Conservation (phyloP, 2,329 filamentous ascomycete species). For the Cladosporium sp. region DNA sequence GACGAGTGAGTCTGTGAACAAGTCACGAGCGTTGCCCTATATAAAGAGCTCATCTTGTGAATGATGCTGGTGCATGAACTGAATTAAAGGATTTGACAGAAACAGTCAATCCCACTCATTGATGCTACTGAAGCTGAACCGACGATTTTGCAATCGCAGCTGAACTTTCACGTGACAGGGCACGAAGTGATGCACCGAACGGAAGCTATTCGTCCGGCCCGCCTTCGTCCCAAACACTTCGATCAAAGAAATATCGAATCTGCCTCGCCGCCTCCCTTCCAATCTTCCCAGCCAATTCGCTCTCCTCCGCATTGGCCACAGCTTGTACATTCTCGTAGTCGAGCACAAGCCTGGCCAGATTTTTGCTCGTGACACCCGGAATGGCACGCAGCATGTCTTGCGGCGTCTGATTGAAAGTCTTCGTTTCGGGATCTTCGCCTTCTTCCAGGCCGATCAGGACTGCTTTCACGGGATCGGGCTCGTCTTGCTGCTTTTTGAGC, state of each 20-base stretch:
- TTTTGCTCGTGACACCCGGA: conserved; percentile 78
- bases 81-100: too few species aligned
- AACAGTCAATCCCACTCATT: too few species aligned
- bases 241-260: conserved; percentile 77
- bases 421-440: conserved; percentile 50
- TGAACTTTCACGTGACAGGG: background rate
- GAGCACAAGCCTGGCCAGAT: conserved; percentile 66
- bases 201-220: conserved; percentile 18
- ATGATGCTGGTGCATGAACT: too few species aligned
- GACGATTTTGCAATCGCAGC: background rate
- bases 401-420: conserved; percentile 76
- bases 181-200: conserved; percentile 5
- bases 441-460: conserved; percentile 75
- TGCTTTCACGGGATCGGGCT: conserved; percentile 85
- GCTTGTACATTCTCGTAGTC: conserved; percentile 73
- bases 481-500: conserved; percentile 81
- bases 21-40: too few species aligned
- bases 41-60: too few species aligned
- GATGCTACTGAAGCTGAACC: background rate
- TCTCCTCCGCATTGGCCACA: conserved; percentile 77
- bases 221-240: conserved; percentile 51
- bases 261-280: conserved; percentile 72
- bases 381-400: conserved; percentile 86
- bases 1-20: too few species aligned
- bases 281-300: conserved; percentile 68